Percentiles rank a stretch among this genome's conserved stretches.
Conservation (phyloP, 192 early-diverging fungal genomes). For the Funneliformis mosseae region DNA sequence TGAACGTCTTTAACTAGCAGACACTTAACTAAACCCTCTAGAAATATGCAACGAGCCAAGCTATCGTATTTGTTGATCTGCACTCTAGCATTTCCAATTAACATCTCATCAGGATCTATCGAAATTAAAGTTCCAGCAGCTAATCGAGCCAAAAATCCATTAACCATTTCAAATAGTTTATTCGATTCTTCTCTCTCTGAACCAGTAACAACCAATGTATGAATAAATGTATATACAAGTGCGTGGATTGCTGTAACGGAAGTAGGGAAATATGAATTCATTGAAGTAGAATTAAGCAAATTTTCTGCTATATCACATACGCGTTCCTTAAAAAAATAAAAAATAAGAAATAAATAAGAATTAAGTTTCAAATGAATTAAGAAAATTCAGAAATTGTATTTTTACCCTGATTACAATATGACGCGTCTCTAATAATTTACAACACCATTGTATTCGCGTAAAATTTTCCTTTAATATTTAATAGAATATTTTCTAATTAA, state of each 20-base stretch:
- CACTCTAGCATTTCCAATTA: conserved; percentile 6
- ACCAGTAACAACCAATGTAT: conserved; percentile 33
- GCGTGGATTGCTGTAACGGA: conserved; percentile 39
- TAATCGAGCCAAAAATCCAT: conserved; percentile 21
- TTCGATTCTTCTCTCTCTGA: neutral
- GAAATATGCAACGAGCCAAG: conserved; percentile 27
- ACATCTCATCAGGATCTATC: conserved; percentile 27
- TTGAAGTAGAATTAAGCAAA: conserved; percentile 19
- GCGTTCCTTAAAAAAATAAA: conserved; percentile 29
- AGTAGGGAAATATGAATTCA: conserved; percentile 32
- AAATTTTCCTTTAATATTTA: conserved; percentile 41
- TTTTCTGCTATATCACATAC: conserved; percentile 35
- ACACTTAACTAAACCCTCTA: conserved; percentile 30
- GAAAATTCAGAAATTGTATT: neutral
- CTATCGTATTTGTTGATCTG: conserved; percentile 33
- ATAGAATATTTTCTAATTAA: neutral
- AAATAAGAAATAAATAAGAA: neutral
- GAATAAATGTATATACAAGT: conserved; percentile 41
- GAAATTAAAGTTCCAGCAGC: conserved; percentile 28
- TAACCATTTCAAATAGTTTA: conserved; percentile 4
- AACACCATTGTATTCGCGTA: conserved; percentile 40
- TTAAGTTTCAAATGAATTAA: neutral
- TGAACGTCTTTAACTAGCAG: conserved; percentile 29
- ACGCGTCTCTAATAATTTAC: conserved; percentile 32
- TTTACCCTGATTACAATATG: conserved; percentile 38